These are phyloP conservation scores for Jasminum sambac DNA, from an alignment of 257 asterid species.

Conservation along the genomic window DNA sequence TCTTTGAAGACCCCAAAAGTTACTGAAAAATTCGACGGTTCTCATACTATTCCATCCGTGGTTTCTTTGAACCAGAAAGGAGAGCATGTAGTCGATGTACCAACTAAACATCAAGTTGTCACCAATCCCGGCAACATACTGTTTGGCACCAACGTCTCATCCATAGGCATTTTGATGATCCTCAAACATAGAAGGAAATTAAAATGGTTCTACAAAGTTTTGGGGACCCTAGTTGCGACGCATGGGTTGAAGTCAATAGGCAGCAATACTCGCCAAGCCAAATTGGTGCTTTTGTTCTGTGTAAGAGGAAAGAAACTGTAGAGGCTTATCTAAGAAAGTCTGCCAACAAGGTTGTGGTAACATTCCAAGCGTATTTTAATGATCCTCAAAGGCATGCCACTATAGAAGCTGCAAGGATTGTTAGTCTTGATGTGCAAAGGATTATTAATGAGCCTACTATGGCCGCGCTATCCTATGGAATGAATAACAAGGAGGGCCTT, in stretches of 20 bases:
- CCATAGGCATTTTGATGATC: conserved; percentile 67
- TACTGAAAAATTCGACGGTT: conserved; percentile 72
- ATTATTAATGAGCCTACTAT: conserved; percentile 76
- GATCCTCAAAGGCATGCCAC: conserved; percentile 79
- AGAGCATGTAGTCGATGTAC: conserved; percentile 66
- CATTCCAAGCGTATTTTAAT: conserved; percentile 74
- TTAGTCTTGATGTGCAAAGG: conserved; percentile 74
- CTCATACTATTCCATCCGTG: conserved; percentile 83
- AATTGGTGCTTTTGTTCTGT: conserved; percentile 67
- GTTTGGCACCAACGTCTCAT: conserved; percentile 68
- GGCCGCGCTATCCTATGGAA: conserved; percentile 73
- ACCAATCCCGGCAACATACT: conserved; percentile 67
- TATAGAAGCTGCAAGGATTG: conserved; percentile 69
- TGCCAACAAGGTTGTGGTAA: conserved; percentile 60
- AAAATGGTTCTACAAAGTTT: conserved; percentile 73
- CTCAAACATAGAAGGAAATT: conserved; percentile 77
- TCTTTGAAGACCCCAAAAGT: conserved; percentile 60
- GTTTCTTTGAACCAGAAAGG: conserved; percentile 77
- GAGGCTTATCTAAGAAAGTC: conserved; percentile 67
- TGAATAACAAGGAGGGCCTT: conserved; percentile 70
- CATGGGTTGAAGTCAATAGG: conserved; percentile 75
- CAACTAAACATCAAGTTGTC: conserved; percentile 72
- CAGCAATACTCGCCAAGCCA: conserved; percentile 75
- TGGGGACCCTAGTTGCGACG: conserved; percentile 77
- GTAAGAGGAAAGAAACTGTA: conserved; percentile 75